A percentile compares a stretch with the other conserved stretches of the same genome.
phyloP scores from a whole-genome alignment of 2,329 filamentous ascomycete species.

The Colletotrichum musicola region DNA sequence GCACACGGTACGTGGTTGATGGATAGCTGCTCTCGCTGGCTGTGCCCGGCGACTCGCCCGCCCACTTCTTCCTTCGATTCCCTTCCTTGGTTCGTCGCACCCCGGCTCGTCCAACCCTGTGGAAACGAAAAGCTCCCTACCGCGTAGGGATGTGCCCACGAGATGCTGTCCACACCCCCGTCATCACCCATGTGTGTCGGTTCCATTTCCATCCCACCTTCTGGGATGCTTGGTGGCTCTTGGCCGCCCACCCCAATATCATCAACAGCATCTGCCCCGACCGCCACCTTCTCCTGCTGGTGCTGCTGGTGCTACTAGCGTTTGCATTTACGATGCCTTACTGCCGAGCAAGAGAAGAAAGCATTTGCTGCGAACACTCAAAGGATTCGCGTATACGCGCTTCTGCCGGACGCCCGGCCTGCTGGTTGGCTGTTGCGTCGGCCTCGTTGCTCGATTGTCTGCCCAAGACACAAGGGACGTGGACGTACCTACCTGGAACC shows the following conservation, averaged over 20 bases:
- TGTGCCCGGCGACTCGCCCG: constrained; percentile 24
- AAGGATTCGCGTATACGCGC: neutral
- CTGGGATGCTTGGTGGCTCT: constrained; percentile 28
- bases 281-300: neutral
- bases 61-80: constrained; percentile 38
- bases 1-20: too few species aligned
- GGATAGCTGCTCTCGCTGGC: constrained; percentile 2
- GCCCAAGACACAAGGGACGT: neutral
- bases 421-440: neutral
- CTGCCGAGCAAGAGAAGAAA: too few species aligned
- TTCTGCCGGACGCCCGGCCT: neutral
- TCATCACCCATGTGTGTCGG: constrained; percentile 35
- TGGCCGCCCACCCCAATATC: constrained; percentile 37
- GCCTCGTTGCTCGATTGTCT: constrained; percentile 4
- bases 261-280: constrained; percentile 28
- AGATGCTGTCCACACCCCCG: constrained; percentile 37
- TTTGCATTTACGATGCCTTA: neutral
- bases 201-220: constrained; percentile 37
- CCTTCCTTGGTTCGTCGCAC: constrained; percentile 37
- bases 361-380: too few species aligned
- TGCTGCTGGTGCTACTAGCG: neutral
- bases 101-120: constrained; percentile 37
- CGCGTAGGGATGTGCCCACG: constrained; percentile 36
- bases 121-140: constrained; percentile 37
- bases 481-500: neutral